Conservation (phyloP, 2,329 filamentous ascomycete genomes). For the Alternaria tenuissima region DNA sequence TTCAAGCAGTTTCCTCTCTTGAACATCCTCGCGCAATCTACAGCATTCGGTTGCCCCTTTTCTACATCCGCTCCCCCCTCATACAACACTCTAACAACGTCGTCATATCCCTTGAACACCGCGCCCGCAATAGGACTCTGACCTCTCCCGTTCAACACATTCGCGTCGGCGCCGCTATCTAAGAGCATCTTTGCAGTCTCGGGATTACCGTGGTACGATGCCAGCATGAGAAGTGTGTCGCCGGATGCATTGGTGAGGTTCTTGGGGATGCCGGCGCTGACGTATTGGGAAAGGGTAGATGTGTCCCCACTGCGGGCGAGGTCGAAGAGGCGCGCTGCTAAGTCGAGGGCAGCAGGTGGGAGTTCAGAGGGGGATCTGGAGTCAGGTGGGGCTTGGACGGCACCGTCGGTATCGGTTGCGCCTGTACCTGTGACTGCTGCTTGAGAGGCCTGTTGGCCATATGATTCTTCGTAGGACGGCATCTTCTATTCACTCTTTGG, state of each 20-base stretch:
- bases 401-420: constrained; percentile 2
- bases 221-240: constrained; percentile 78
- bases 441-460: constrained; percentile 14
- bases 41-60: constrained; percentile 56
- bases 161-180: constrained; percentile 70
- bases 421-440: constrained; percentile 10
- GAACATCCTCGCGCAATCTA: constrained; percentile 59
- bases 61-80: constrained; percentile 54
- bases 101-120: constrained; percentile 74
- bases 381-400: constrained; percentile 16
- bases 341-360: constrained; percentile 70
- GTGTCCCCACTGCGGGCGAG: constrained; percentile 69
- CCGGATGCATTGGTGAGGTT: constrained; percentile 78
- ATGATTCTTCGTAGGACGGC: constrained; percentile 25
- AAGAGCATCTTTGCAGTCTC: constrained; percentile 68
- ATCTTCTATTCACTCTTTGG: constrained; percentile 13
- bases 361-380: constrained; percentile 47
- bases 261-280: constrained; percentile 70
- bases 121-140: constrained; percentile 76
- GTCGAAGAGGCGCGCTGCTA: constrained; percentile 73
- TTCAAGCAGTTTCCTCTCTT: constrained; percentile 46
- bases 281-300: constrained; percentile 67
- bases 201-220: constrained; percentile 73
- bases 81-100: constrained; percentile 65
- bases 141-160: constrained; percentile 71